Base-by-base conservation (phyloP, 225 moss, liverwort and hornwort genomes). In the Asterella californica region DNA sequence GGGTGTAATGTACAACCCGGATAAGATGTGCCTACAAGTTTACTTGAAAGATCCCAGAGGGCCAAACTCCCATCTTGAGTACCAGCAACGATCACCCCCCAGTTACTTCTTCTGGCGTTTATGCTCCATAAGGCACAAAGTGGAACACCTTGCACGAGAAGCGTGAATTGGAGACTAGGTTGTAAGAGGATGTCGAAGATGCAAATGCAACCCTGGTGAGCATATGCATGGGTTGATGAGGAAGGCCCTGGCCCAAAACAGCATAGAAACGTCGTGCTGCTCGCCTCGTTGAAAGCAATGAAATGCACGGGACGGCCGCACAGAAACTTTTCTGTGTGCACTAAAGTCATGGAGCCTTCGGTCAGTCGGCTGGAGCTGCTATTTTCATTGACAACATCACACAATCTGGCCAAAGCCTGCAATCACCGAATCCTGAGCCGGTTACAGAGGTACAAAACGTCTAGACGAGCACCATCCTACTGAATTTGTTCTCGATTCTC, bases 141-240 rank as follows among this genome's bases (percentile, higher is more conserved):
- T 63, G 85, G 82, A 42, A 47, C 76, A 36, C 85, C 85, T 69
- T 85, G 59, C 49, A 82, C 14, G 5, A 82, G 45, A 34, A 85
- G 82, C 14, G 59, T 52, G 29, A 62, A 66, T 30, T 79, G 79
- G 7, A 75, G 57, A 10, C 66, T 33, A 52, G 34, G 30, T 1
- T 72, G 38, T 14, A 32, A 30, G 0, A 79, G 75, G 47, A 72
- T 15, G 70, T 79, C 46, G 75, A 75, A 80, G 5, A 82, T 22
- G 45, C 82, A 82, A 27, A 85, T 29, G n/a, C 81, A 79, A 46
- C 79, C 82, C 27, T 76, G 36, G 15, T 9, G 27, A 11, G 69
- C 70, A 19, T 75, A 32, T 27, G 61, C 11, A 2, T 9, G 24
- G 6, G 29, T 38, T 3, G 37, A n/a, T 24, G 46, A 74, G 27